Evolutionary conservation across 331 rosid species (phyloP), one percentile per base, ranked within the genome.

Genomic region (Prunus yedoensis): DNA sequence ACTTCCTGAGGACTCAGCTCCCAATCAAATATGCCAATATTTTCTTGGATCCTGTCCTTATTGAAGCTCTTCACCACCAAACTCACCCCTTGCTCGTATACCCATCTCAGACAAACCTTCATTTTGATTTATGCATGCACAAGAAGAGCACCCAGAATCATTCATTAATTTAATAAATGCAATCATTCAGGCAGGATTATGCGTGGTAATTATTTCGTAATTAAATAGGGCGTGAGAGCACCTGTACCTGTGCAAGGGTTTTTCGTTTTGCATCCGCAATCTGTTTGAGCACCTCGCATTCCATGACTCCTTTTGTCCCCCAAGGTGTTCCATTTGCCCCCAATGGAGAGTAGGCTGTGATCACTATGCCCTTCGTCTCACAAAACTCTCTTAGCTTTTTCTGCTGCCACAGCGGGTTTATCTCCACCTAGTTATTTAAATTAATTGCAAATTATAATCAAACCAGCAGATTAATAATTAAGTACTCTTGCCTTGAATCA

Each of bases 321-420:
- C 85, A 78, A 0, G 8, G 3, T 3, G 81, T 61, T 5, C 83
- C 85, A 8, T 17, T 62, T 1, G 57, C 88, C 1, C 85, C 88
- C 35, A 81, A 16, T 23, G 88, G 81, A 65, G 81, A 84, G 54
- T 74, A 81, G 43, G 88, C 88, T 3, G 77, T 75, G 18, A 84
- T 58, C 45, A 69, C 70, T 16, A 84, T 81, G 10, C 77, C 81
- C 28, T 84, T 81, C 71, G 1, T 69, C 18, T 58, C 10, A 8
- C 88, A 84, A 47, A 74, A 78, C 41, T 81, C 67, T 47, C 71
- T 71, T 16, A 76, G 5, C 49, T 50, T 51, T 3, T 21, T 68
- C 46, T 81, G 88, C 64, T 63, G 81, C 88, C 88, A 85, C 17
- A 47, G n/a, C 5, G 84, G 85, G 35, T 63, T 81, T 77, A 85